Base-by-base conservation (phyloP, 257 asterid genomes). In the Ophiorrhiza pumila region DNA sequence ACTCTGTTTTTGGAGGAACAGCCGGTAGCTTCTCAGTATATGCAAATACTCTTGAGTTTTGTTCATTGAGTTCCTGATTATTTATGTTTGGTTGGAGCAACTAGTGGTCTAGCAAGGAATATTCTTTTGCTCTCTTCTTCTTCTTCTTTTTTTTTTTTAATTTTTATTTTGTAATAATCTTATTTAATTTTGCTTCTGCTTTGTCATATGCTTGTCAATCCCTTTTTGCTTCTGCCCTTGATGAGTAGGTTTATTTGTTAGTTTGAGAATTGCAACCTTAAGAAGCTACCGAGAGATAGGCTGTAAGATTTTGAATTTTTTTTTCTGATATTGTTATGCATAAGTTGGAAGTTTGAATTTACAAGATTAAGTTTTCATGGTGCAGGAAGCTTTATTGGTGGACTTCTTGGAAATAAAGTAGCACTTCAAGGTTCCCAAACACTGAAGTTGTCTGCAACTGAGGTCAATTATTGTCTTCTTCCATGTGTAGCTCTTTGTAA, bases 311-410 rank as follows among this genome's bases (percentile, higher is more conserved):
- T 56, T 29, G 14, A 18, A 63, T 37, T 37, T 69, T 23, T 37
- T 58, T 27, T 23, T 35, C 56, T 17, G 17, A 8, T 23, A 39
- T 42, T 27, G 22, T 27, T 27, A 29, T 17, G 29, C 53, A 41
- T 25, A 43, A 55, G 41, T 41, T 7, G 39, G 22, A 41, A 39
- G 37, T n/a, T 74, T 43, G 32, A n/a, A 67, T 67, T 56, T 27
- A 29, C 14, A 31, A 11, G 14, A 22, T 71, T 60, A 18, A 31
- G 50, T 22, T 69, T 69, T 70, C 56, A 39, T 43, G 72, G 41
- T 31, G 58, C 79, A 78, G 82, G 76, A 56, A 71, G 49, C 47
- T n/a, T 5, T n/a, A 22, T 50, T 41, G 71, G 43, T 29, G 59
- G 67, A 27, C 1, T 52, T 35, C 9, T 4, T 43, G 20, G 79